Conservation (phyloP, 306 rosid genomes). For the Neltuma alba region DNA sequence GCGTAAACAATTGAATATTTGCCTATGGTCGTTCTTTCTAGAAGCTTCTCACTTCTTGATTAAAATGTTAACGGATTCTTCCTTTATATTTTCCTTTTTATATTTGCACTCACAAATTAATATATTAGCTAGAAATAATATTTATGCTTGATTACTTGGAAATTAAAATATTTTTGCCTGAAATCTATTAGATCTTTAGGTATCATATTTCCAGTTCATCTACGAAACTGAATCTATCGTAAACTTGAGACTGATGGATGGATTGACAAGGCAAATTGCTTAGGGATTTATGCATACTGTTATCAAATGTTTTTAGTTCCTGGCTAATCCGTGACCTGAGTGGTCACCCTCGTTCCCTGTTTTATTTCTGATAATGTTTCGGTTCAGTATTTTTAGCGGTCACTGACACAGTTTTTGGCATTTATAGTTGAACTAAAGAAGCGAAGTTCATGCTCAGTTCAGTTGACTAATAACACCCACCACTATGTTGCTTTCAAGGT, state of each 20-base stretch:
- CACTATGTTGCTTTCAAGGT: constrained; percentile 92
- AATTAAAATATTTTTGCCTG: background rate
- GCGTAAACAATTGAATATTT: constrained; percentile 35
- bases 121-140: background rate
- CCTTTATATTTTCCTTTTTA: constrained; percentile 14
- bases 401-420: constrained; percentile 7
- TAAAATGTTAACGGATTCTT: background rate
- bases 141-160: background rate
- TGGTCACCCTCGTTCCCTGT: background rate
- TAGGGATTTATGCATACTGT: constrained; percentile 1
- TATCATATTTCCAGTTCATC: background rate
- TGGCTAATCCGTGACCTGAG: background rate
- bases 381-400: constrained; percentile 1
- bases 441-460: constrained; percentile 81
- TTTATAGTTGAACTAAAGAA: constrained; percentile 76
- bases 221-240: background rate
- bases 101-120: background rate
- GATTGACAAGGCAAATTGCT: background rate
- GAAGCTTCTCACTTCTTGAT: background rate
- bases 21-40: background rate
- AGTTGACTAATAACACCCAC: constrained; percentile 60
- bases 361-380: background rate
- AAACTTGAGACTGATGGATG: background rate
- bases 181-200: background rate
- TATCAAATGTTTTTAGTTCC: background rate